Evolutionary conservation across 2,329 filamentous ascomycete genomes (phyloP), one percentile per base, ranked within the genome.

Genomic region (Fusarium sp.): DNA sequence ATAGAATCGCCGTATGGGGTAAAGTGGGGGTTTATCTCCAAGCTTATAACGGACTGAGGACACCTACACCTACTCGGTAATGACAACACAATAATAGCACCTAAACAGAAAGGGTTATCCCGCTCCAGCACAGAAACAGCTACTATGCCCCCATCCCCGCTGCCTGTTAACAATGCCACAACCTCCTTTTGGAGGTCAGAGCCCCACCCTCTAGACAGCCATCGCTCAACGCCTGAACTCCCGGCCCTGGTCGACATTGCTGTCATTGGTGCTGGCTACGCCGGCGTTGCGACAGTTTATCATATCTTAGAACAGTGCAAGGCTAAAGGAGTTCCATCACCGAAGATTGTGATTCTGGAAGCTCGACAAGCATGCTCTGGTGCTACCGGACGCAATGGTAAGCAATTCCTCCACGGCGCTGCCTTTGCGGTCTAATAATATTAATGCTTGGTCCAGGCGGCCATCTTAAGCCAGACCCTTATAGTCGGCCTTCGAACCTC

Each of bases 181-280:
- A 53, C 36, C 17, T 18, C 53, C 3, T 56, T 56, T 53, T 56
- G 53, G 53, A 18, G 53, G 36, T 35, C 29, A 11, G 53, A 53
- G 11, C 53, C 13, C 11, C 53, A 53, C 7, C 14, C 5, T 14
- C 27, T 56, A 2, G 53, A 56, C 25, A 17, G 53, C 0, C 23
- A 56, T 9, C 53, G 47, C 6, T 56, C 53, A 56, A 56, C 53
- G 15, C 21, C 37, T 14, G 46, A 42, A 8, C 21, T 42, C 2
- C 53, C 47, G 7, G 10, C 37, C 1, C 15, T 42, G 9, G 47
- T 56, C 6, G 53, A 56, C 2, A 53, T 56, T 36, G 53, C 53
- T 2, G 23, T 56, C 3, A 36, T 56, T 2, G 53, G 53, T 6
- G 29, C 53, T 5, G 53, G 53, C 0, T 56, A 56, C 15, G 53